phyloP scores from a whole-genome alignment of 2,329 filamentous ascomycete genomes.

The Beauveria sp. region DNA sequence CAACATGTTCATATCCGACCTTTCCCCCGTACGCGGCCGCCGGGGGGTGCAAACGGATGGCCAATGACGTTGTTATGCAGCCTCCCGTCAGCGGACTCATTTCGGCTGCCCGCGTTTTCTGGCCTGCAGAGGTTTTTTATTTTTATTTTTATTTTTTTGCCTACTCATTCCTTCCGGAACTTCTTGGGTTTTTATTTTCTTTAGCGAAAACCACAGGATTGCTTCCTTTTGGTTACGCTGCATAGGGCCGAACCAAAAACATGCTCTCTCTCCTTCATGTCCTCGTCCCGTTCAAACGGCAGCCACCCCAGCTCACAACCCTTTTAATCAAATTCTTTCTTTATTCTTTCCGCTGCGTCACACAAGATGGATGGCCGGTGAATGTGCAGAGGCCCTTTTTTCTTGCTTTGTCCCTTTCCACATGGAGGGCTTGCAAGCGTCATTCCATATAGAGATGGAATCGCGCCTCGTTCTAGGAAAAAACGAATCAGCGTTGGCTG shows the following conservation, averaged over 20 bases:
- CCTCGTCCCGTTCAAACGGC: not conserved
- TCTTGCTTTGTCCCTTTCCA: not conserved
- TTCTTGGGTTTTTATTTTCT: not conserved
- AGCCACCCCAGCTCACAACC: no score
- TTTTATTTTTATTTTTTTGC: not conserved
- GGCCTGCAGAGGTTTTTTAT: not conserved
- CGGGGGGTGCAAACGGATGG: not conserved
- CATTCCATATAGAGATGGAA: not conserved
- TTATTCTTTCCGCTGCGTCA: no score
- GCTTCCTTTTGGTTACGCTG: not conserved
- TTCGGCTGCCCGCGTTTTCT: not conserved
- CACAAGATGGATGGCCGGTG: no score
- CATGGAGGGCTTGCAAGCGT: not conserved
- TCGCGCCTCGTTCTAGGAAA: not conserved
- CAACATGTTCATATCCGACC: no score
- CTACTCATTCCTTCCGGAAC: not conserved
- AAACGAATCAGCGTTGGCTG: not conserved
- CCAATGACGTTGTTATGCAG: slow-evolving; percentile 4
- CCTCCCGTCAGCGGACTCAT: not conserved
- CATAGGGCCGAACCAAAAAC: not conserved
- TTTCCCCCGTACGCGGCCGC: not conserved
- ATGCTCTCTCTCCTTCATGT: not conserved
- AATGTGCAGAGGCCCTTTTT: no score
- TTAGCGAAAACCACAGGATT: not conserved
- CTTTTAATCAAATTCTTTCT: no score